phyloP scores from a whole-genome alignment of 2,329 filamentous ascomycete genomes.

The Neonectria ditissima region DNA sequence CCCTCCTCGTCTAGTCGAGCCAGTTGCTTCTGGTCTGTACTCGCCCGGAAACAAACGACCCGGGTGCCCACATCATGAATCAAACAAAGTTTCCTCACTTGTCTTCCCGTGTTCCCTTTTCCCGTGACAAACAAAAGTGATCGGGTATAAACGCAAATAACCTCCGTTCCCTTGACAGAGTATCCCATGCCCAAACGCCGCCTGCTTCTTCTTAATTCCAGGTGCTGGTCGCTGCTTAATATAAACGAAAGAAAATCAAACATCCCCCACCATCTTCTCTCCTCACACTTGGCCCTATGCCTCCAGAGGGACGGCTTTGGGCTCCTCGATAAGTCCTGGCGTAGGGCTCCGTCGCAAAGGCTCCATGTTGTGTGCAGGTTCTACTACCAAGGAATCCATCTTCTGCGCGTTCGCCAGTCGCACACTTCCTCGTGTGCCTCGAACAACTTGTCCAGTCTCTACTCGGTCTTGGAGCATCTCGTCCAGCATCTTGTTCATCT shows the following conservation, averaged over 20 bases:
- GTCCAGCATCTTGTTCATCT: conserved; percentile 93
- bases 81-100: conserved; percentile 29
- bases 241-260: conserved; percentile 10
- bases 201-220: conserved; percentile 24
- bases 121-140: conserved; percentile 44
- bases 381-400: conserved; percentile 49
- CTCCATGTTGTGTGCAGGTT: conserved; percentile 53
- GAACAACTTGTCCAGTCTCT: conserved; percentile 78
- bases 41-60: conserved; percentile 34
- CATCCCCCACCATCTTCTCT: not conserved
- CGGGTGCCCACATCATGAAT: conserved; percentile 33
- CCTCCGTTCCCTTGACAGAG: conserved; percentile 30
- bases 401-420: conserved; percentile 65
- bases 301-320: conserved; percentile 37
- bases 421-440: conserved; percentile 75
- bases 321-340: conserved; percentile 38
- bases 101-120: conserved; percentile 32
- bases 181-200: conserved; percentile 33
- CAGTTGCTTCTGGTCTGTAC: conserved; percentile 27
- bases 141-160: conserved; percentile 50
- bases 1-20: conserved; percentile 25
- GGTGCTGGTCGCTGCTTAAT: conserved; percentile 22
- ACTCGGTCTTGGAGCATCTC: conserved; percentile 96
- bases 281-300: conserved; percentile 25
- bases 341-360: conserved; percentile 54